phyloP scores from a whole-genome alignment of 176 grass and related monocot genomes.

The Coix lacrymajobi region DNA sequence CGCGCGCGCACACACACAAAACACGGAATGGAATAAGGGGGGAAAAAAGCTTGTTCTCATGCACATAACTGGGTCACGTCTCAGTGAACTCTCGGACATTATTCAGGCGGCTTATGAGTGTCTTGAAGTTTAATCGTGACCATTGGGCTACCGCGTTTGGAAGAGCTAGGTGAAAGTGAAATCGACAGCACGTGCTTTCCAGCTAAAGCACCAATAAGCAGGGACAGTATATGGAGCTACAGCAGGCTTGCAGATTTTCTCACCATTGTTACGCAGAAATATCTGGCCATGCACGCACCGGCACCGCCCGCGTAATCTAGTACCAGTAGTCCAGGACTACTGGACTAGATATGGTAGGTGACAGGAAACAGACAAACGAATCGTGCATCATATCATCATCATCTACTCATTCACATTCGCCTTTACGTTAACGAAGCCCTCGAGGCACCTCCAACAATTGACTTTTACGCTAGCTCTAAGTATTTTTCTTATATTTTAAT shows the following conservation, averaged over 20 bases:
- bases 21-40: too few species aligned
- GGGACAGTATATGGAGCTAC: neutral
- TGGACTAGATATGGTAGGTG: conserved; percentile 21
- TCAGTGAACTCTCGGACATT: neutral
- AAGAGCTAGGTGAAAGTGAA: neutral
- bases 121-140: neutral
- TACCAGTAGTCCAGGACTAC: neutral
- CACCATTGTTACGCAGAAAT: neutral
- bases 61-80: neutral
- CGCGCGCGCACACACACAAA: too few species aligned
- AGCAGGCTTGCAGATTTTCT: neutral
- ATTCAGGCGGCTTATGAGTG: neutral
- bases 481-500: too few species aligned
- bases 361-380: conserved; percentile 19
- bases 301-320: conserved; percentile 12
- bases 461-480: too few species aligned
- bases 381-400: conserved; percentile 12
- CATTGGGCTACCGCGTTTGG: neutral
- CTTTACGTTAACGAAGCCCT: conserved; percentile 1
- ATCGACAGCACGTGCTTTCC: neutral
- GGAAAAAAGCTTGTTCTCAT: too few species aligned
- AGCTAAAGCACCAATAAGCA: neutral
- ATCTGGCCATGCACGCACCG: neutral
- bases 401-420: neutral
- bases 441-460: too few species aligned